Base-by-base conservation (phyloP, 1,284 basidiomycete species). In the Sphagnurus paluster region DNA sequence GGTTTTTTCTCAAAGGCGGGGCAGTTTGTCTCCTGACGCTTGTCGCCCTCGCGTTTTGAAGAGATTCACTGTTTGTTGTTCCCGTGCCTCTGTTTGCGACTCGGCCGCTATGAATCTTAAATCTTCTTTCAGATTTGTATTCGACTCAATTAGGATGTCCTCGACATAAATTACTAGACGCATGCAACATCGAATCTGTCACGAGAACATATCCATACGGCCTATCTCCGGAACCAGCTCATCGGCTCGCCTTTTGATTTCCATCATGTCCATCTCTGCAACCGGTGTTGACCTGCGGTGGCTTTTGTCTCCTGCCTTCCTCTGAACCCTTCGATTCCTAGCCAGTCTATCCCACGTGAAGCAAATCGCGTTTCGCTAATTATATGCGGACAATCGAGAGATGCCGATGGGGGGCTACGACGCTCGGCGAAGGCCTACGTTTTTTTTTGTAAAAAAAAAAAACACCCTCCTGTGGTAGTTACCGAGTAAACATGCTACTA, bases 121-220 rank as follows among this genome's bases (percentile, higher is more conserved):
- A 58, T 62, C 59, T 62, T 64, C 60, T 63, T 62, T 58, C 53
- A 58, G 60, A 67, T 63, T 67, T 68, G 68, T 66, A 66, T 66
- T 53, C 53, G 55, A 62, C 62, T 63, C 54, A 55, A 65, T 67
- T 61, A 63, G 64, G 59, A 63, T 51, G 49, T 53, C 55, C 53
- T 56, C 44, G 49, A 58, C 48, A 52, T 46, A 56, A 57, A 56
- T 54, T 44, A 49, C 44, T 54, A 56, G 50, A 58, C 62, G 61
- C 63, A 57, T 67, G 65, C 61, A 63, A 62, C 61, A 62, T 64
- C 62, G 56, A 61, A 55, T 47, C 54, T 59, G 64, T 68, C 63
- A 70, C 66, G 67, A 65, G 67, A 65, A 64, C 67, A 64, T 33
- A 43, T 47, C 52, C 51, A 48, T 61, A 61, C 67, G 67, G 65